Percentiles rank a stretch among this genome's conserved stretches.
These are phyloP conservation scores for Boletus rubroflammeus DNA, from an alignment of 768 basidiomycete species.

Conservation along the genomic window DNA sequence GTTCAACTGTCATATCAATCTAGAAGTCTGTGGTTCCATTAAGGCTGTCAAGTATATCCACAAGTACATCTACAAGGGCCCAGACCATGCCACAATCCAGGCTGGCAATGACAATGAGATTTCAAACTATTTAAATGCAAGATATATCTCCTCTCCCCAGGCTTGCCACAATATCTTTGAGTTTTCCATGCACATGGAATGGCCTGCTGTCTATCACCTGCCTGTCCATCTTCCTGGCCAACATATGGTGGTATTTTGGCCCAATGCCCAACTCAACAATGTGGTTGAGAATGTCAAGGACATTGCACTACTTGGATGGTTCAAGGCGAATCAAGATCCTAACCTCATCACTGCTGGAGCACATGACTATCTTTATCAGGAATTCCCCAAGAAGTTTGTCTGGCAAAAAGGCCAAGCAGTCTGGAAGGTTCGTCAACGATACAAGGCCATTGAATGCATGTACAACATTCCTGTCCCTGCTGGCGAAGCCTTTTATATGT, in stretches of 20 bases:
- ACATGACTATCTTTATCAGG: slow-evolving; percentile 28
- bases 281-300: too few species aligned
- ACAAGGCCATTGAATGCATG: slow-evolving; percentile 15
- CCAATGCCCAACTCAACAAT: too few species aligned
- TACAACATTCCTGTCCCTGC: slow-evolving; percentile 16
- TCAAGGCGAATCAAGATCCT: neutral
- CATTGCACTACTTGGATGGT: neutral
- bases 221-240: neutral
- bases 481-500: slow-evolving; percentile 41
- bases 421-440: slow-evolving; percentile 31
- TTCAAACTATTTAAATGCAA: too few species aligned
- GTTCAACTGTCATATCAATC: neutral
- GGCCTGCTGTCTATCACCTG: neutral
- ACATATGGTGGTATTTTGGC: too few species aligned
- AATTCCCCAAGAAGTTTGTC: slow-evolving; percentile 32
- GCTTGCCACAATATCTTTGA: neutral
- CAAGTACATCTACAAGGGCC: neutral
- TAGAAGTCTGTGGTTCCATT: neutral
- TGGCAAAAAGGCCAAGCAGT: slow-evolving; percentile 15
- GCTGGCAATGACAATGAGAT: too few species aligned
- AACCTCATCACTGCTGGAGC: slow-evolving; percentile 3
- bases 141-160: neutral
- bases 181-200: neutral
- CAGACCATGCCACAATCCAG: too few species aligned
- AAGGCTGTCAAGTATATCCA: neutral